Percentiles rank a stretch among this genome's conserved stretches.
Evolutionary conservation across 2,329 filamentous ascomycete species (phyloP).

Genomic region (Hyphodiscus sp.): DNA sequence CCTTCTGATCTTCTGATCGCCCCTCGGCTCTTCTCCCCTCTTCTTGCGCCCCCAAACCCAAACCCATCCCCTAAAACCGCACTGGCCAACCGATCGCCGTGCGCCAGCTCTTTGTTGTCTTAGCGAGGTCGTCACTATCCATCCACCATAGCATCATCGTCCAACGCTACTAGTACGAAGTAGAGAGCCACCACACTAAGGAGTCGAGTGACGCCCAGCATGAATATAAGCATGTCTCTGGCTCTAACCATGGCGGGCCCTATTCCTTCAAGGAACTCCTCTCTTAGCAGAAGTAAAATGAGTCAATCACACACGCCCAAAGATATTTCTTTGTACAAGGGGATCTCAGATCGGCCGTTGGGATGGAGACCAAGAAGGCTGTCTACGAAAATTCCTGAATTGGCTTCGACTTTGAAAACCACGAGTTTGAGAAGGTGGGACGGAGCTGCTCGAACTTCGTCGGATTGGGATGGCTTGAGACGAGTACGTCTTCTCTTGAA

Average conservation of each 20-base stretch:
- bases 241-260: conserved; percentile 17
- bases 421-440: conserved; percentile 32
- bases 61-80: conserved; percentile 1
- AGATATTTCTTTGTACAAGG: conserved; percentile 18
- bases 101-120: conserved; percentile 11
- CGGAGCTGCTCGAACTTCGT: conserved; percentile 27
- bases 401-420: conserved; percentile 11
- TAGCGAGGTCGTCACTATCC: conserved; percentile 4
- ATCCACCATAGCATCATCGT: conserved; percentile 1
- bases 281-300: conserved; percentile 2
- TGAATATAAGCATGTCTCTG: conserved; percentile 18
- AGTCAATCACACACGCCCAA: conserved; percentile 2
- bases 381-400: not conserved
- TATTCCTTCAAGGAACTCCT: conserved; percentile 3
- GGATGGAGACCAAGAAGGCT: not conserved
- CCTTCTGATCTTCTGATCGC: no score
- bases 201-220: conserved; percentile 4
- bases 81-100: conserved; percentile 1
- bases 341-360: conserved; percentile 9
- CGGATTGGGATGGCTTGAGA: conserved; percentile 38
- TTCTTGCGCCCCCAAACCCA: conserved; percentile 1
- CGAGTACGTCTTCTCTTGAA: conserved; percentile 32
- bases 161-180: not conserved
- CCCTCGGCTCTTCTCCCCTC: no score
- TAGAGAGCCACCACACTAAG: no score